These are phyloP conservation scores for Porphyrellus cyaneotinctus DNA, from an alignment of 768 basidiomycete species.

Conservation along the genomic window DNA sequence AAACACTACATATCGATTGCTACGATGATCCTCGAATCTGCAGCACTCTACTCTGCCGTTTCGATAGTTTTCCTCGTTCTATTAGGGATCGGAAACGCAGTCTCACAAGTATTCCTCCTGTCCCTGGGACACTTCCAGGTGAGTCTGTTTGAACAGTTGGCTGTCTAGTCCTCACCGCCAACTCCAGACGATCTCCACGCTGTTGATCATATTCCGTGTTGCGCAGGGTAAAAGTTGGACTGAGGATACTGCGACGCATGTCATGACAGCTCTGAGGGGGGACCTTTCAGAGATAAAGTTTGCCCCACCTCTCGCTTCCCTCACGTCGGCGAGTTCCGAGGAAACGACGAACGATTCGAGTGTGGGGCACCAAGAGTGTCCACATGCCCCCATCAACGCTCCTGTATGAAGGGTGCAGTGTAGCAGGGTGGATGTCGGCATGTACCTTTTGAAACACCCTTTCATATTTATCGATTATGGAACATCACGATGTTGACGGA, in stretches of 20 bases:
- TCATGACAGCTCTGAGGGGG: conserved; percentile 1
- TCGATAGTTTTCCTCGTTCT: conserved; percentile 29
- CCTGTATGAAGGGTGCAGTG: not conserved
- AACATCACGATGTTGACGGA: no score
- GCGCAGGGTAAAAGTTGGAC: conserved; percentile 9
- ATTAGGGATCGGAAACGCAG: conserved; percentile 17
- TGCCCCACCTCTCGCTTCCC: not conserved
- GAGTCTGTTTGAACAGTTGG: not conserved
- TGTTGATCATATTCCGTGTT: conserved; percentile 9
- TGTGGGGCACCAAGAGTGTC: not conserved
- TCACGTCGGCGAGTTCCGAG: not conserved
- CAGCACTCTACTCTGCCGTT: conserved; percentile 26
- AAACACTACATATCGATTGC: conserved; percentile 29
- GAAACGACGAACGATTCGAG: not conserved
- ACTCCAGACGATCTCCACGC: not conserved
- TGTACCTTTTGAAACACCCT: no score
- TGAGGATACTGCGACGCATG: not conserved
- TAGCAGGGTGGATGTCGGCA: no score
- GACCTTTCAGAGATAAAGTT: not conserved
- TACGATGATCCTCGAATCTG: conserved; percentile 36
- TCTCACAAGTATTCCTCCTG: conserved; percentile 29
- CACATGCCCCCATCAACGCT: not conserved
- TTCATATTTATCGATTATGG: no score
- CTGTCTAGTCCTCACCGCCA: not conserved
- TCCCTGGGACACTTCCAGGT: conserved; percentile 29